Evolutionary conservation across 2,329 filamentous ascomycete species (phyloP).

Genomic region (Alternaria longipes): DNA sequence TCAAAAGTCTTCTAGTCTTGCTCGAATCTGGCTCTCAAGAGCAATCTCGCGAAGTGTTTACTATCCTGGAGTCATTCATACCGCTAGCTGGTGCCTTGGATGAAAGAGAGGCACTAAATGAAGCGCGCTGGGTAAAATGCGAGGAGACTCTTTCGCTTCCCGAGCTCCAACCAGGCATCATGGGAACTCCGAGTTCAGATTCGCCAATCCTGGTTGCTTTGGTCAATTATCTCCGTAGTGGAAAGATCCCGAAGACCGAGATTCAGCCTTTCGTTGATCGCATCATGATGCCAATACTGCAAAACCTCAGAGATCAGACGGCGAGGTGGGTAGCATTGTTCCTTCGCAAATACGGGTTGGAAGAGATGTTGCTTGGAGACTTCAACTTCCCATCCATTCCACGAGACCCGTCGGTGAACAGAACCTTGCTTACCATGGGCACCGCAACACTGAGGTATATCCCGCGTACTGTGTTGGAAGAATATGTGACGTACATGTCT

Average conservation of each 20-base stretch:
- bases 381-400: constrained; percentile 27
- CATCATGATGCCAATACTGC: constrained; percentile 34
- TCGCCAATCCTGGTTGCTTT: constrained; percentile 21
- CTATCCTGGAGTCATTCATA: constrained; percentile 39
- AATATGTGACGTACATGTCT: constrained; percentile 29
- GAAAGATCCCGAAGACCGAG: neutral
- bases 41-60: constrained; percentile 26
- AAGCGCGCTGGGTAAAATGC: constrained; percentile 44
- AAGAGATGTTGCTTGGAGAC: constrained; percentile 2
- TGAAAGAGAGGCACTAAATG: constrained; percentile 42
- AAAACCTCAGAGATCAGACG: constrained; percentile 26
- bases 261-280: constrained; percentile 20
- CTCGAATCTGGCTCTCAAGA: constrained; percentile 17
- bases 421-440: constrained; percentile 8
- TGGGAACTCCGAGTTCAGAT: constrained; percentile 10
- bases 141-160: constrained; percentile 26
- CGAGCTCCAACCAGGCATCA: constrained; percentile 1
- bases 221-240: neutral
- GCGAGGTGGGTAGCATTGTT: constrained; percentile 35
- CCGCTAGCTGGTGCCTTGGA: constrained; percentile 48
- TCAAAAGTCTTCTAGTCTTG: constrained; percentile 48
- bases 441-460: constrained; percentile 4
- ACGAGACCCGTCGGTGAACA: constrained; percentile 7
- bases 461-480: constrained; percentile 33
- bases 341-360: constrained; percentile 32